Evolutionary conservation across 2,329 filamentous ascomycete genomes (phyloP).

Genomic region (Pyrenophora teres): DNA sequence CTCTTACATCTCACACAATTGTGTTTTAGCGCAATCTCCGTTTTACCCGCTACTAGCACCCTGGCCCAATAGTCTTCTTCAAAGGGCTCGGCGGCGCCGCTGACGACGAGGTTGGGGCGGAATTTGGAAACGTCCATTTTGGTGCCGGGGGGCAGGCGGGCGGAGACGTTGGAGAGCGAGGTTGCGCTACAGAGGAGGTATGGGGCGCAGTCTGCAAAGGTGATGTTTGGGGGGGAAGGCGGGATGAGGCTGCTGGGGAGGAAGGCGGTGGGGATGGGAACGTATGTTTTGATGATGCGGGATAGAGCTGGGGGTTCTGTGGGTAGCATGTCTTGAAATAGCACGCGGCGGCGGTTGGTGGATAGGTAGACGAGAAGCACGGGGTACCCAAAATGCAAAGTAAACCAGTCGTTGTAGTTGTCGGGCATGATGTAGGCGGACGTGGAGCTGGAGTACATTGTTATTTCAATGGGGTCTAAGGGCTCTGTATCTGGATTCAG

Average conservation of each 20-base stretch:
- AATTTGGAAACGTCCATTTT: constrained; percentile 54
- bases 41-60: constrained; percentile 40
- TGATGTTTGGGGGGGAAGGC: constrained; percentile 51
- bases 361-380: constrained; percentile 53
- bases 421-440: constrained; percentile 51
- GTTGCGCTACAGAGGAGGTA: constrained; percentile 73
- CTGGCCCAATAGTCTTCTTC: constrained; percentile 55
- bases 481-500: constrained; percentile 45
- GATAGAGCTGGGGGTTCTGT: constrained; percentile 18
- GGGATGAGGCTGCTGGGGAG: constrained; percentile 39
- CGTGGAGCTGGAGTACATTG: constrained; percentile 52
- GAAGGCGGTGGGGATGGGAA: not conserved
- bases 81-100: constrained; percentile 48
- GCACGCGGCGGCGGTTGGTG: constrained; percentile 47
- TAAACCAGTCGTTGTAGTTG: constrained; percentile 52
- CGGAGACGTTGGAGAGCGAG: constrained; percentile 70
- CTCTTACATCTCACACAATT: constrained; percentile 55
- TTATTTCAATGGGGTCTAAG: constrained; percentile 47
- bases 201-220: constrained; percentile 76
- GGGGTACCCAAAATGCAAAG: constrained; percentile 50
- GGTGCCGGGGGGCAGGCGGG: constrained; percentile 41
- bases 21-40: constrained; percentile 47
- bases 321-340: constrained; percentile 42
- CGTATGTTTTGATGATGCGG: constrained; percentile 14
- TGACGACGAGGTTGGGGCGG: constrained; percentile 53